A percentile compares a stretch with the other conserved stretches of the same genome.
phyloP scores from a whole-genome alignment of 2,329 filamentous ascomycete genomes.

The Cladosporium oxysporum region DNA sequence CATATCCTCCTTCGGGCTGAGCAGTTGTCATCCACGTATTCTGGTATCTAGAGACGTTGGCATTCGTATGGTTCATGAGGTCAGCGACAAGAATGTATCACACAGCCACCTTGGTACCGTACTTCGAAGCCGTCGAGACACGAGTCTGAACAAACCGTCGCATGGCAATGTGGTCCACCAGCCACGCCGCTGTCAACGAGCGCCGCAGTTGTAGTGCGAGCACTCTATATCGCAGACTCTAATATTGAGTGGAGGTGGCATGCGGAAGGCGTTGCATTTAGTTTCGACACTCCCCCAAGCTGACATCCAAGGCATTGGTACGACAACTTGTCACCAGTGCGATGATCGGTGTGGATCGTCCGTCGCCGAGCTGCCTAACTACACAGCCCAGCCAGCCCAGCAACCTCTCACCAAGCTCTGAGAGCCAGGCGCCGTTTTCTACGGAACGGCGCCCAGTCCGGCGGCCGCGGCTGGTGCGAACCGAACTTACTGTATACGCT shows the following conservation, averaged over 20 bases:
- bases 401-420: not conserved
- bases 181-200: conserved; percentile 3
- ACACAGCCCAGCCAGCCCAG: not conserved
- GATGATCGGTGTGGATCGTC: not conserved
- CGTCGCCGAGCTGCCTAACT: not conserved
- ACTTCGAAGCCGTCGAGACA: not conserved
- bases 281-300: not conserved
- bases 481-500: not conserved
- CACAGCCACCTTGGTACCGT: not conserved
- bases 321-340: not conserved
- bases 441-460: not conserved
- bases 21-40: not conserved
- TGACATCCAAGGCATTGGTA: too few species aligned
- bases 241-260: not conserved
- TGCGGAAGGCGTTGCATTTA: not conserved
- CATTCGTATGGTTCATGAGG: not conserved
- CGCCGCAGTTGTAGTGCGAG: not conserved
- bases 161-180: not conserved
- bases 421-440: not conserved
- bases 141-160: not conserved
- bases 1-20: not conserved
- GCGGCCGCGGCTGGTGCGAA: not conserved
- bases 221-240: not conserved
- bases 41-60: not conserved
- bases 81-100: conserved; percentile 2